phyloP scores from a whole-genome alignment of 2,329 filamentous ascomycete species.

The Diaporthe nobilis region DNA sequence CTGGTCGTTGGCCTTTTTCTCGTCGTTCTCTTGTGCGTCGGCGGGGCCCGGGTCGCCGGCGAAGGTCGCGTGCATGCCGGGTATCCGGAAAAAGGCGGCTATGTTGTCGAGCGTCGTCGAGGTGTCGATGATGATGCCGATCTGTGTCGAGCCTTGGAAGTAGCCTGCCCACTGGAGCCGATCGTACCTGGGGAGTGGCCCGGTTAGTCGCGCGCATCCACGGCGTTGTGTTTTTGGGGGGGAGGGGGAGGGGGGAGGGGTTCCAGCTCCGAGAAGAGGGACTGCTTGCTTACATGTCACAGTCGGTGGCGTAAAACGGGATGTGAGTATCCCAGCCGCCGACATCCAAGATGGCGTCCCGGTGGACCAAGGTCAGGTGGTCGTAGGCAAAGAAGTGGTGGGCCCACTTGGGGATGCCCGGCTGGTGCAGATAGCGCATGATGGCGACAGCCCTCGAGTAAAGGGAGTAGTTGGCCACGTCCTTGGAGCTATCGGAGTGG shows the following conservation, averaged over 20 bases:
- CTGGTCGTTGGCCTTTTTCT: slow-evolving; percentile 46
- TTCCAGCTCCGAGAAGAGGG: not conserved
- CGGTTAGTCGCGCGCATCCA: not conserved
- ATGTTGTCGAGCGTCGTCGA: slow-evolving; percentile 59
- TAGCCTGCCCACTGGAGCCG: slow-evolving; percentile 58
- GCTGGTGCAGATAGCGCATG: slow-evolving; percentile 52
- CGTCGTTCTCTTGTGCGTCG: slow-evolving; percentile 44
- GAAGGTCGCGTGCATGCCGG: slow-evolving; percentile 52
- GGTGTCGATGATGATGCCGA: slow-evolving; percentile 59
- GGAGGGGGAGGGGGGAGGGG: not conserved
- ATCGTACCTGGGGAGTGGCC: slow-evolving; percentile 48
- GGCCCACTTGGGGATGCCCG: slow-evolving; percentile 58
- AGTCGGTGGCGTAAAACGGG: slow-evolving; percentile 65
- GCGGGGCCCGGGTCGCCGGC: slow-evolving; percentile 51
- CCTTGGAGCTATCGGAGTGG: slow-evolving; percentile 52
- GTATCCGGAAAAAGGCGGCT: slow-evolving; percentile 57
- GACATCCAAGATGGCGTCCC: slow-evolving; percentile 58
- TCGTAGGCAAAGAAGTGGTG: slow-evolving; percentile 66
- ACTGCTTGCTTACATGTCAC: slow-evolving; percentile 54
- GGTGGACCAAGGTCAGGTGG: slow-evolving; percentile 65
- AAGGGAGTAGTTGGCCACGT: slow-evolving; percentile 59
- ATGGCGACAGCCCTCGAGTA: slow-evolving; percentile 54
- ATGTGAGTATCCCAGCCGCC: slow-evolving; percentile 66
- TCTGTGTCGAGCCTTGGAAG: slow-evolving; percentile 55
- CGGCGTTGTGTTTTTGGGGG: not conserved